phyloP scores from a whole-genome alignment of 768 basidiomycete species.

The Boletus vermiculosoides region DNA sequence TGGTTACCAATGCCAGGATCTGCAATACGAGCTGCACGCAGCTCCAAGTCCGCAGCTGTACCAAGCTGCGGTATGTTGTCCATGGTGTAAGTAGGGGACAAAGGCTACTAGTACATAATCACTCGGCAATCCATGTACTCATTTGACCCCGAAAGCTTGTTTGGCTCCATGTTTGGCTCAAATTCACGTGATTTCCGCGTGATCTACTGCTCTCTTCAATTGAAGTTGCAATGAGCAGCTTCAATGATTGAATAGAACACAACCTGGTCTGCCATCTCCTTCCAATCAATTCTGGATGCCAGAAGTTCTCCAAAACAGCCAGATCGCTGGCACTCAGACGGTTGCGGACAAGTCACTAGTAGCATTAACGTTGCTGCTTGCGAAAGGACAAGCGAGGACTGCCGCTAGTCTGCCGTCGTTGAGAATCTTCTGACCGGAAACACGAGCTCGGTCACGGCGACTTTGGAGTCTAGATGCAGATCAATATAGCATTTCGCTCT shows the following conservation, averaged over 20 bases:
- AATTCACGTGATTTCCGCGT: slow-evolving; percentile 34
- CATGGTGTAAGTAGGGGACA: slow-evolving; percentile 29
- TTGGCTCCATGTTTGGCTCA: slow-evolving; percentile 32
- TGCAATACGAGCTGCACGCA: slow-evolving; percentile 68
- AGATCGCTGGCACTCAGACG: no score
- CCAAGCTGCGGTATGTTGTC: slow-evolving; percentile 44
- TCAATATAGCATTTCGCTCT: neutral
- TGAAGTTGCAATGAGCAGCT: no score
- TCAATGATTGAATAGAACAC: no score
- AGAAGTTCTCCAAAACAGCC: no score
- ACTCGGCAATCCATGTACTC: neutral
- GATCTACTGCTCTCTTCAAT: no score
- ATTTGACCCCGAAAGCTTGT: slow-evolving; percentile 32
- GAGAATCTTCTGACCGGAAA: no score
- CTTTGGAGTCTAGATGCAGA: neutral
- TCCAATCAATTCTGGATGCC: no score
- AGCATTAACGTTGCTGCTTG: no score
- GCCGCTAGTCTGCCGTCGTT: neutral
- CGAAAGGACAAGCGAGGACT: neutral
- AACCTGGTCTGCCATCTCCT: no score
- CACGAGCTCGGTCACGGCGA: neutral
- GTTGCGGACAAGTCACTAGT: no score
- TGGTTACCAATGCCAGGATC: slow-evolving; percentile 69
- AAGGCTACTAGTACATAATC: neutral
- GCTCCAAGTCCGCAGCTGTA: slow-evolving; percentile 61